Conservation (phyloP, 495 filamentous ascomycete genomes). For the Neurospora africana region DNA sequence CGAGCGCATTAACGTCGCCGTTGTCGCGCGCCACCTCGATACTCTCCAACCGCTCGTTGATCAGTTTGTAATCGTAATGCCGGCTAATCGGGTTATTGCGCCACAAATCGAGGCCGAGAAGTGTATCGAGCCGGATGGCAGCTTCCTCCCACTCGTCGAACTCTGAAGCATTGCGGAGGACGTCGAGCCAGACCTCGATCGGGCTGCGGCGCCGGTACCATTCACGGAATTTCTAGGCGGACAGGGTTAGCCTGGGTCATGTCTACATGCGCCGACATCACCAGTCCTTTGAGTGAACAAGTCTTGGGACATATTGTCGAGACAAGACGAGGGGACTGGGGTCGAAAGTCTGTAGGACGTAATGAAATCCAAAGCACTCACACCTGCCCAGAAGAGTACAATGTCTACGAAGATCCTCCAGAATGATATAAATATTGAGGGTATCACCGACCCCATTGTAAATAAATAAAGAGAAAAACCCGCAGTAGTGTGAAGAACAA, state of each 20-base stretch:
- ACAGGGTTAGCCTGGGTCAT: not conserved
- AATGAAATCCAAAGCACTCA: conserved; percentile 25
- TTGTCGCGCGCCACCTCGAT: conserved; percentile 65
- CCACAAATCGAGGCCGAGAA: conserved; percentile 75
- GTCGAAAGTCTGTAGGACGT: not conserved
- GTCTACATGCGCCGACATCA: not conserved
- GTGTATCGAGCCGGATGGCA: conserved; percentile 67
- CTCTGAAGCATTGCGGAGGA: conserved; percentile 49
- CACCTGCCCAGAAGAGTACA: conserved; percentile 52
- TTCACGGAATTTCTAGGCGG: conserved; percentile 1
- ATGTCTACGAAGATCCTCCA: conserved; percentile 52
- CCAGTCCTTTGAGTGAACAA: not conserved
- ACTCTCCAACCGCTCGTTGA: conserved; percentile 62
- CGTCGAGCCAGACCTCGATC: conserved; percentile 43
- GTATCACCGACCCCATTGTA: conserved; percentile 21
- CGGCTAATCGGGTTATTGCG: conserved; percentile 68
- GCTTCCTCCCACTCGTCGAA: conserved; percentile 81
- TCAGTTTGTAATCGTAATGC: conserved; percentile 83
- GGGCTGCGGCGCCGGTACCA: conserved; percentile 47
- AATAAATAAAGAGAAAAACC: not conserved
- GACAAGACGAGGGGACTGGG: not conserved
- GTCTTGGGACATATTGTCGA: conserved; percentile 1
- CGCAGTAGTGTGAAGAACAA: not conserved
- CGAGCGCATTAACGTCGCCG: conserved; percentile 62
- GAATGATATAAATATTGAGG: conserved; percentile 29